Base-by-base conservation (phyloP, 2,329 filamentous ascomycete genomes). In the Colletotrichum australisinense region DNA sequence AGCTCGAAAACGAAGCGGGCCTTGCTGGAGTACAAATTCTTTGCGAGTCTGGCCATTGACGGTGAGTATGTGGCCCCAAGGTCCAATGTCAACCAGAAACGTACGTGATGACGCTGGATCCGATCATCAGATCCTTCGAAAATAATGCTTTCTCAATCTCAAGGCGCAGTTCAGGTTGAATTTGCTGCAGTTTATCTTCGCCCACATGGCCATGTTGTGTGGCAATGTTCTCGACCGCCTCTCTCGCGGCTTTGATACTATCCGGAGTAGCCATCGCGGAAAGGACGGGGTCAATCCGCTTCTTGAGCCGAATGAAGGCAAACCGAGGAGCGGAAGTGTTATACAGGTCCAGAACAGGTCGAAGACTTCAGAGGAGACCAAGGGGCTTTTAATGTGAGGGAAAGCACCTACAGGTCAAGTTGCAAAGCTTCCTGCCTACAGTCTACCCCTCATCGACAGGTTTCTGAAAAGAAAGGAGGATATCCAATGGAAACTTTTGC, bases 1-100 rank as follows among this genome's bases (percentile, higher is more conserved):
- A 90, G 76, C 76, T 90, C 88, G 42, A 88, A 86, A 0, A 90
- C 78, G 74, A 89, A 90, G 42, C 86, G 82, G 0, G 85, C 82
- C 9, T 83, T 81, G 62, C 80, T 86, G 0, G 81, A 78, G 73
- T 87, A 86, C 0, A 88, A 75, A 35, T 86, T 83, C 52, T 79
- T 81, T 2, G 83, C 83, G 19, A 87, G 73, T 12, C 85, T 87
- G 11, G n/a, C n/a, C 14, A 30, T 19, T 19, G 1, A 19, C 1
- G 16, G 42, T 46, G 9, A 46, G 42, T 4, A 8, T 57, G 26
- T 57, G n/a, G 19, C 7, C 7, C 6, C 7, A n/a, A 57, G 16
- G 26, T 30, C 16, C 26, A 30, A 32, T 11, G 28, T 57, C 12
- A 16, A 16, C 7, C 24, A n/a, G 19, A 19, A 9, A 57, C 26